Evolutionary conservation across 495 filamentous ascomycete species (phyloP), one percentile per base, ranked within the genome.

Genomic region (Xylaria venustula): DNA sequence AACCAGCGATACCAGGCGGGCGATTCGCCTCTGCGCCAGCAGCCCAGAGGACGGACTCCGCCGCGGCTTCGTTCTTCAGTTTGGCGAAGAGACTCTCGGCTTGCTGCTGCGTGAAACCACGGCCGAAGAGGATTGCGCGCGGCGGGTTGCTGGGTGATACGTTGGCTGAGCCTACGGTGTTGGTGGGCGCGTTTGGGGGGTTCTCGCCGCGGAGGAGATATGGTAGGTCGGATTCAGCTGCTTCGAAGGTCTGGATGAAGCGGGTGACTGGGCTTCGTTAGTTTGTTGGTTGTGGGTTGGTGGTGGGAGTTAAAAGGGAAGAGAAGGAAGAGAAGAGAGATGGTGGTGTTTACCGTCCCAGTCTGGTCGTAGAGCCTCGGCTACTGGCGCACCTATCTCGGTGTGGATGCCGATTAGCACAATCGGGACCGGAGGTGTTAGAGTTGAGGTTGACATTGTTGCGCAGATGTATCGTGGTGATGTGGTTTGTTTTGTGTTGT

Each of bases 91-190:
- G 36, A 6, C 36, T 28, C 53, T 62, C 52, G 26, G 42, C 60
- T n/a, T 62, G 22, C 19, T 20, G 2, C 26, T 49, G 42, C 19
- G 44, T 48, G 60, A 62, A 60, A 1, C 54, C 67, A 28, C 72
- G 66, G 30, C 52, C 75, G 20, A 50, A 63, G 25, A 70, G 47
- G 25, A 73, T 73, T 62, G 58, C 69, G 58, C 23, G 52, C 9
- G 63, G 67, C 23, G 70, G 64, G 45, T 65, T 53, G 30, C 64
- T 57, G 15, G 4, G 36, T 7, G 51, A 67, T 19, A 69, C 75
- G 53, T 74, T 53, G 12, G 57, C 70, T 28, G 73, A 76, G 46
- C 60, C 60, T 1, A 57, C 46, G 22, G 2, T 3, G 52, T 62
- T 62, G 15, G 34, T 62, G 0, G 52, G 8, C 0, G 30, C 1